Conservation (phyloP, 306 rosid genomes). For the Cicer bijugum region DNA sequence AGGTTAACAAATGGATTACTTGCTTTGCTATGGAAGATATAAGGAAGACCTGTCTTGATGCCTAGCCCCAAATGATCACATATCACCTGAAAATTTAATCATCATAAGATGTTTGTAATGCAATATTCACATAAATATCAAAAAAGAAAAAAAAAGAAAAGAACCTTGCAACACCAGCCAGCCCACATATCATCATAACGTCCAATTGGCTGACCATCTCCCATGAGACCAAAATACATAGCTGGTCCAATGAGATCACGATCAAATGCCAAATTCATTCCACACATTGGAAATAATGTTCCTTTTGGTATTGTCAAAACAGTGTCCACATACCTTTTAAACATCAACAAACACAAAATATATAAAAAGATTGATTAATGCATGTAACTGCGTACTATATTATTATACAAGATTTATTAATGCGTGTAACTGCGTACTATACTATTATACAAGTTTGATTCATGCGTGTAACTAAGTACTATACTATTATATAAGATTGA, state of each 20-base stretch:
- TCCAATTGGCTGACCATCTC: slow-evolving; percentile 92
- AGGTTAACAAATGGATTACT: slow-evolving; percentile 55
- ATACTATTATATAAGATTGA: too few relatives aligned
- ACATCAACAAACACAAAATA: background rate
- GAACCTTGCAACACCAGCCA: slow-evolving; percentile 86
- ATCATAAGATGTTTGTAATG: slow-evolving; percentile 15
- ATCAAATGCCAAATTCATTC: slow-evolving; percentile 89
- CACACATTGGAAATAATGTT: slow-evolving; percentile 79
- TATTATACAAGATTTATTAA: too few relatives aligned
- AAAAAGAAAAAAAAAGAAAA: slow-evolving; percentile 1
- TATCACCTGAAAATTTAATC: slow-evolving; percentile 55
- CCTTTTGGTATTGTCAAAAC: slow-evolving; percentile 57
- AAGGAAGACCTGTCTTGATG: slow-evolving; percentile 84
- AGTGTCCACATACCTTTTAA: slow-evolving; percentile 55
- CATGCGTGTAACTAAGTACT: too few relatives aligned
- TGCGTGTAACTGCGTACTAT: too few relatives aligned
- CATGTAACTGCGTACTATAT: too few relatives aligned
- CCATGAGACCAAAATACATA: slow-evolving; percentile 97
- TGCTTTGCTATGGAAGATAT: slow-evolving; percentile 61
- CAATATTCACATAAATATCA: too few relatives aligned
- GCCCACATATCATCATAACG: slow-evolving; percentile 97
- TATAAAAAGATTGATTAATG: too few relatives aligned
- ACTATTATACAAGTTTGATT: too few relatives aligned
- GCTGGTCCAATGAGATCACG: slow-evolving; percentile 94
- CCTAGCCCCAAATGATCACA: slow-evolving; percentile 89